Percentiles rank a stretch among this genome's conserved stretches.
These are phyloP conservation scores for Xylaria sp. DNA, from an alignment of 2,329 filamentous ascomycete species.

Conservation along the genomic window DNA sequence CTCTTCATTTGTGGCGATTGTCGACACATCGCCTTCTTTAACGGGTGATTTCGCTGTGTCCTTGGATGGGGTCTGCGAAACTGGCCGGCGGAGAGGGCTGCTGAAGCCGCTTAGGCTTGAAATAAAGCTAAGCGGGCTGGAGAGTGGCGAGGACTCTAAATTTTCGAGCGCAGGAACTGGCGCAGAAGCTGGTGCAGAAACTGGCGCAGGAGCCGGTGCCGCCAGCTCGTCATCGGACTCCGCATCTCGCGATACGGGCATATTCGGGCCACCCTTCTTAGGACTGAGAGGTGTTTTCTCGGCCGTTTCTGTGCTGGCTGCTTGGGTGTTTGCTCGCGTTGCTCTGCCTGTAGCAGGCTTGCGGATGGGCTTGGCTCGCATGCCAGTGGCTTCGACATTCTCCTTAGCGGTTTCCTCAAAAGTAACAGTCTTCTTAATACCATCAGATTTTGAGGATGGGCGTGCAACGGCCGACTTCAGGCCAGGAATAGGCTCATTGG, in stretches of 20 bases:
- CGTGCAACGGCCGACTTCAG: conserved; percentile 39
- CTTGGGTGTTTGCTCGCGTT: conserved; percentile 35
- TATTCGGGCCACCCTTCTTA: conserved; percentile 59
- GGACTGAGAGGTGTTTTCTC: conserved; percentile 53
- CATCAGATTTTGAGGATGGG: conserved; percentile 23
- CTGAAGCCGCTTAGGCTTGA: too few species aligned
- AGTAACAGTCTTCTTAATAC: conserved; percentile 54
- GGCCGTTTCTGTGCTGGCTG: conserved; percentile 32
- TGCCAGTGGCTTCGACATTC: conserved; percentile 44
- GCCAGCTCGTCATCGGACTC: conserved; percentile 58
- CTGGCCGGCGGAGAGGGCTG: too few species aligned
- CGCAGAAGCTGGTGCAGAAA: too few species aligned
- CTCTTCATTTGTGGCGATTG: conserved; percentile 24
- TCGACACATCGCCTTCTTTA: neutral
- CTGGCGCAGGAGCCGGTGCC: too few species aligned
- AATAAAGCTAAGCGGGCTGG: too few species aligned
- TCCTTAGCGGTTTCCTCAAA: conserved; percentile 63
- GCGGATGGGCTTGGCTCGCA: conserved; percentile 46
- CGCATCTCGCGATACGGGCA: conserved; percentile 38
- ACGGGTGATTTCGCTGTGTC: too few species aligned
- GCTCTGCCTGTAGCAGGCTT: conserved; percentile 37
- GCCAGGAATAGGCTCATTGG: conserved; percentile 32
- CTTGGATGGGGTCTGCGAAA: too few species aligned
- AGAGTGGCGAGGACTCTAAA: too few species aligned
- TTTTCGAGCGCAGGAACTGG: too few species aligned